phyloP scores from a whole-genome alignment of 1,284 basidiomycete species.

The Clitocybe nebularis region DNA sequence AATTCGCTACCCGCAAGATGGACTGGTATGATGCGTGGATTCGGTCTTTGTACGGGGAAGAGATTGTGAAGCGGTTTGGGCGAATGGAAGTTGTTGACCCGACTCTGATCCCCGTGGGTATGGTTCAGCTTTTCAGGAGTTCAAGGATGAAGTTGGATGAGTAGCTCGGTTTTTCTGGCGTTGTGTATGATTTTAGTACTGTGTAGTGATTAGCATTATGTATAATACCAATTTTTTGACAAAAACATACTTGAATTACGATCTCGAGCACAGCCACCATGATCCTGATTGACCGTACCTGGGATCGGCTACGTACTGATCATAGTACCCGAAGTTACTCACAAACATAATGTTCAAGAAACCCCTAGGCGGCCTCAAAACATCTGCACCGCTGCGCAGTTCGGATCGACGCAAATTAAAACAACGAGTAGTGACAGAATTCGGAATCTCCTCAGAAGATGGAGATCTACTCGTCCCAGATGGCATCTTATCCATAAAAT shows the following conservation, averaged over 20 bases:
- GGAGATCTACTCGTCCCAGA: conserved; percentile 65
- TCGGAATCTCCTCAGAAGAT: conserved; percentile 45
- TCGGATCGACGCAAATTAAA: conserved; percentile 69
- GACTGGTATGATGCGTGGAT: conserved; percentile 36
- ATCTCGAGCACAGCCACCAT: background rate
- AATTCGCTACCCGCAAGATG: conserved; percentile 15
- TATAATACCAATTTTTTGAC: too few species aligned
- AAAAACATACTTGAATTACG: background rate
- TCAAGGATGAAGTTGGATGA: conserved; percentile 40
- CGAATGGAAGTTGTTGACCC: conserved; percentile 38
- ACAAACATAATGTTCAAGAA: conserved; percentile 78
- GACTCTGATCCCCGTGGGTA: conserved; percentile 37
- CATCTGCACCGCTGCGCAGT: conserved; percentile 64
- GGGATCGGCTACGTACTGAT: too few species aligned
- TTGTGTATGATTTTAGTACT: too few species aligned
- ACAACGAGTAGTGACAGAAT: conserved; percentile 50
- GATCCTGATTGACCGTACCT: too few species aligned
- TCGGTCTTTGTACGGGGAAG: conserved; percentile 37
- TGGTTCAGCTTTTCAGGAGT: conserved; percentile 37
- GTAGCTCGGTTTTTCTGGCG: too few species aligned
- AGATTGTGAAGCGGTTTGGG: conserved; percentile 39
- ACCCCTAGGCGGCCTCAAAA: conserved; percentile 61
- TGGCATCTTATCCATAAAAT: conserved; percentile 62
- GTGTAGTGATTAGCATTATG: too few species aligned
- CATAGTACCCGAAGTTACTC: too few species aligned